These are phyloP conservation scores for Umbellularia californica DNA, from an alignment of 164 flowering plant genomes.

Conservation along the genomic window DNA sequence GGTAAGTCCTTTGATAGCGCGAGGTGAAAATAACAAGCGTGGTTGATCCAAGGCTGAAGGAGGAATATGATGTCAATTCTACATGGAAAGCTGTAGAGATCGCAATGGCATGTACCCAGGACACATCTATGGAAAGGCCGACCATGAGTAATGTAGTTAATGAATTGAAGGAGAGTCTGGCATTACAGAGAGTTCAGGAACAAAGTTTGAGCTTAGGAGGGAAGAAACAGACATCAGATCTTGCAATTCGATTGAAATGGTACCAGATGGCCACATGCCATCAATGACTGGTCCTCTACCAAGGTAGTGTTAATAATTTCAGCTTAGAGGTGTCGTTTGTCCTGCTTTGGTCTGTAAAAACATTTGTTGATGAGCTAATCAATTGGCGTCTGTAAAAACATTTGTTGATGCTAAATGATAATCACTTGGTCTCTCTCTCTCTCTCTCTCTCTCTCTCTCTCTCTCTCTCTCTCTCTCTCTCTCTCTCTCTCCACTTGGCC, in stretches of 20 bases:
- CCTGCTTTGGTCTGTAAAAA: too few species aligned
- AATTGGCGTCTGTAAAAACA: too few species aligned
- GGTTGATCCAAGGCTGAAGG: constrained; percentile 38
- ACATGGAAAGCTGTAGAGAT: constrained; percentile 39
- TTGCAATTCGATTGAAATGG: background rate
- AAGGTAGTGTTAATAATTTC: background rate
- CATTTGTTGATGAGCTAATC: too few species aligned
- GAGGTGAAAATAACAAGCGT: constrained; percentile 33
- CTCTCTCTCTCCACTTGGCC: too few species aligned
- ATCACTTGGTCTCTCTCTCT: too few species aligned
- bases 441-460: too few species aligned
- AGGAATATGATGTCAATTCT: constrained; percentile 25
- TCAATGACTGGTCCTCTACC: background rate
- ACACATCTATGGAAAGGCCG: constrained; percentile 27
- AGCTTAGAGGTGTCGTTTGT: background rate
- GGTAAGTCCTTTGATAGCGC: constrained; percentile 26
- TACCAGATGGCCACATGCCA: background rate
- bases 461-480: too few species aligned
- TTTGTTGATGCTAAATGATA: too few species aligned
- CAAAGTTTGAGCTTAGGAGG: background rate
- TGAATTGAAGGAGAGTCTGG: constrained; percentile 20
- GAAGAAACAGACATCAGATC: background rate
- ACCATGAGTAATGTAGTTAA: constrained; percentile 28
- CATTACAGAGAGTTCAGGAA: constrained; percentile 9
- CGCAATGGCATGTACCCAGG: constrained; percentile 40